Conservation (phyloP, 1,139 yeast genomes). For the Kodamaea derodonti region DNA sequence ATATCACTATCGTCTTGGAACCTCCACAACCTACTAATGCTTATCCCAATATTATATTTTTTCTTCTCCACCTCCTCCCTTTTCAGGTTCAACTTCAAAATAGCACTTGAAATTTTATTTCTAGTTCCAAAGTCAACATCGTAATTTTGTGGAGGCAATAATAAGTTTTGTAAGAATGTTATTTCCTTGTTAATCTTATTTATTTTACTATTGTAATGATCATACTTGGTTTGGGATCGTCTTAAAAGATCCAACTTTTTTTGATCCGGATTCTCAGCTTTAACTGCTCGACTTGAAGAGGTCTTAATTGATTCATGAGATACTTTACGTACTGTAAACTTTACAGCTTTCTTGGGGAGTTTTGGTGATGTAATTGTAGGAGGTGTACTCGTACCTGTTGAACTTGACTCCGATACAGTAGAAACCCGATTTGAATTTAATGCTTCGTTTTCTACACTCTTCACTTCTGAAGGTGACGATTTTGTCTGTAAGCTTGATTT, state of each 20-base stretch:
- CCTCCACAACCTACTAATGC: slow-evolving; percentile 44
- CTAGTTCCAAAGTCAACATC: slow-evolving; percentile 44
- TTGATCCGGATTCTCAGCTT: slow-evolving; percentile 4
- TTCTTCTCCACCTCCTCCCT: slow-evolving; percentile 44
- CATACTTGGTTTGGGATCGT: slow-evolving; percentile 34
- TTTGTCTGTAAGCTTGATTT: background rate
- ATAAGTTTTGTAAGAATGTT: slow-evolving; percentile 31
- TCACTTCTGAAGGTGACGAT: background rate
- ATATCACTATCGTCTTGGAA: slow-evolving; percentile 41
- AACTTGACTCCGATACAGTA: background rate
- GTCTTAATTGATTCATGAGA: slow-evolving; percentile 28
- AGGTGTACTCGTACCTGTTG: background rate
- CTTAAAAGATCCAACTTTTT: slow-evolving; percentile 13
- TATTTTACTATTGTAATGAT: slow-evolving; percentile 30
- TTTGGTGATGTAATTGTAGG: no score
- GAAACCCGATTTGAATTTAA: no score
- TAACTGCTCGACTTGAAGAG: slow-evolving; percentile 4
- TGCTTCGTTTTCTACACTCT: background rate
- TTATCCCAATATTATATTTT: slow-evolving; percentile 41
- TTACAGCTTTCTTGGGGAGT: slow-evolving; percentile 34
- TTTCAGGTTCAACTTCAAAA: slow-evolving; percentile 37
- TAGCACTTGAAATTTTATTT: slow-evolving; percentile 39
- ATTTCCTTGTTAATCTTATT: slow-evolving; percentile 42
- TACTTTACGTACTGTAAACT: slow-evolving; percentile 42
- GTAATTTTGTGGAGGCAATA: slow-evolving; percentile 44